phyloP scores from a whole-genome alignment of 2,329 filamentous ascomycete genomes.

The Fusarium burgessii region DNA sequence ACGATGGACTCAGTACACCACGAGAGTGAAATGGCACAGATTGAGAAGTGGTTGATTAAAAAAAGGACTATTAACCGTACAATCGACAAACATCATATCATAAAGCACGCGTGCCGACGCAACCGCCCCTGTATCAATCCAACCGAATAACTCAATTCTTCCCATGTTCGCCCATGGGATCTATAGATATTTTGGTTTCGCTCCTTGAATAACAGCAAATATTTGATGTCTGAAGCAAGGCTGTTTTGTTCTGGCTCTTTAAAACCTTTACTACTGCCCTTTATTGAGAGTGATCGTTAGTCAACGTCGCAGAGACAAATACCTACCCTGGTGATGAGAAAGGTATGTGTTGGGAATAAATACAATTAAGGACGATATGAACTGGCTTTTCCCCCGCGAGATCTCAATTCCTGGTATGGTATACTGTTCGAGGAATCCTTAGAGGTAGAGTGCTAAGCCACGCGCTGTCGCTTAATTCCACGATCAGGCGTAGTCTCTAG shows the following conservation, averaged over 20 bases:
- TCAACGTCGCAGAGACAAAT: neutral
- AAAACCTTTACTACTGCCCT: neutral
- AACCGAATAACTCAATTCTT: neutral
- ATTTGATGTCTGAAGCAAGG: slow-evolving; percentile 7
- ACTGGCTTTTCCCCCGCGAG: neutral
- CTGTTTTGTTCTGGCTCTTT: neutral
- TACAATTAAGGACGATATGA: slow-evolving; percentile 2
- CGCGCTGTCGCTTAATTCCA: slow-evolving; percentile 55
- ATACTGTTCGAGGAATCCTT: neutral
- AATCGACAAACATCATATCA: slow-evolving; percentile 14
- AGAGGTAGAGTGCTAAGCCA: slow-evolving; percentile 44
- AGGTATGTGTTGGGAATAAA: slow-evolving; percentile 10
- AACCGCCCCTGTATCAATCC: neutral
- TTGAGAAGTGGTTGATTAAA: slow-evolving; percentile 7
- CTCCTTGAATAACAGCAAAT: slow-evolving; percentile 1
- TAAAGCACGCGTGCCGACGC: slow-evolving; percentile 12
- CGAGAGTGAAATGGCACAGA: neutral
- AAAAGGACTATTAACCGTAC: slow-evolving; percentile 13
- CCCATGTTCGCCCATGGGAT: slow-evolving; percentile 6
- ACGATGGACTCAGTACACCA: neutral
- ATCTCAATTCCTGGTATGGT: neutral
- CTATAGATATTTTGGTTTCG: slow-evolving; percentile 10
- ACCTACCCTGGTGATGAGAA: neutral
- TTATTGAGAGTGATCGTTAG: neutral
- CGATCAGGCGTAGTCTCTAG: slow-evolving; percentile 43